Base-by-base conservation (phyloP, 176 grass and related monocot genomes). In the Alloteropsis semialata region DNA sequence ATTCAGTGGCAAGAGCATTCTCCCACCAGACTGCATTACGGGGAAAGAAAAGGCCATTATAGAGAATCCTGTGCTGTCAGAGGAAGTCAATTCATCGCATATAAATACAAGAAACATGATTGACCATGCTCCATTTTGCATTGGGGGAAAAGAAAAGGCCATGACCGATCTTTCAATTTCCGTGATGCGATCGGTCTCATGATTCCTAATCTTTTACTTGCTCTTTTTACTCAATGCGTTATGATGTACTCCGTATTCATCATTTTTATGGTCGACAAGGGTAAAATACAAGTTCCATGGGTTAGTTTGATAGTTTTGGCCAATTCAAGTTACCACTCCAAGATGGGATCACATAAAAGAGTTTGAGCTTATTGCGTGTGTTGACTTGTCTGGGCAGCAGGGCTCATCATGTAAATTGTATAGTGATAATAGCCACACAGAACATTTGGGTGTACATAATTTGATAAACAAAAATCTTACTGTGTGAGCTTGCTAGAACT, bases 1-100 rank as follows among this genome's bases (percentile, higher is more conserved):
- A 66, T 88, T 91, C 80, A 96, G 69, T 49, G 97, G 93, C 73
- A 99, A 65, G 42, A 99, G 93, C 81, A 92, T 65, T 28, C 89
- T 88, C 43, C 91, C 89, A 43, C 87, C 79, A 68, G 90, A 60
- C 93, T 96, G 67, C 65, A 81, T 63, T 54, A 77, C 22, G 27
- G 1, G 9, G 2, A 33, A 32, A 32, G 43, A 25, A 17, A 46
- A 49, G 14, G 69, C 14, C 15, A 45, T 70, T 45, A 70, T n/a
- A 58, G 44, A 21, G 7, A 58, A 58, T 58, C 24, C 27, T 27
- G 57, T 2, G 25, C 25, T 16, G 16, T 7, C n/a, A 17, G 27
- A 61, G 27, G 58, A 29, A 61, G 25, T 17, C 25, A 78, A 59
- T 29, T 51, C 30, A 2, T 30, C 22, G 14, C 55, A 61, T 62